Evolutionary conservation across 768 basidiomycete species (phyloP), one percentile per base, ranked within the genome.

Genomic region (Serendipita vermifera): DNA sequence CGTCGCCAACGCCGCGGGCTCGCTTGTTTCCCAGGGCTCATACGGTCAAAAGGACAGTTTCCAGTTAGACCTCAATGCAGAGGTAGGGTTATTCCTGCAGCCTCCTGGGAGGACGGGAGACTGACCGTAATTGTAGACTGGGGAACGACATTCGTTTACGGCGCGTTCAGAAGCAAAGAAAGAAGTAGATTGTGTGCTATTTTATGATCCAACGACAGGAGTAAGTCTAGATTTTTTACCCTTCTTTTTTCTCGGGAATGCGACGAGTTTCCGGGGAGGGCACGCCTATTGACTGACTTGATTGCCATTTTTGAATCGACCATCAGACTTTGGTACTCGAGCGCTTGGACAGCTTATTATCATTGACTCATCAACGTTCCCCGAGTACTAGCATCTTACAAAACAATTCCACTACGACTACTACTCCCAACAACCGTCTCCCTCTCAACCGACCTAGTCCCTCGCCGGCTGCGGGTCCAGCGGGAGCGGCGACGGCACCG

Each of bases 161-260:
- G 46, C 24, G 29, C 17, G 46, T 27, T 51, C 46, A 22, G 46
- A 51, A 51, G 9, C 46, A 11, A 51, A 51, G 27, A 51, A 51
- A 31, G 46, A 51, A n/a, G 7, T 51, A 22, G 46, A 51, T 29
- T 51, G 46, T 31, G 46, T 51, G 5, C 29, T 51, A n/a, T 51
- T 51, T 31, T 51, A 51, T 29, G 46, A 51, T 51, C 22, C 46
- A 15, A 27, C 46, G 26, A 51, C 46, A 22, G 46, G 46, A 15
- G 46, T 51, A 31, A 51, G 46, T 51, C 46, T 6, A 17, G 26
- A n/a, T n/a, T 41, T 26, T 11, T 43, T 29, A n/a, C 22, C 46
- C 32, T 51, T 22, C 46, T 51, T 51, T 51, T 22, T 51, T 51
- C n/a, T n/a, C n/a, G n/a, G n/a, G n/a, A n/a, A n/a, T n/a, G n/a